phyloP scores from a whole-genome alignment of 352 stramenopile genomes.

The Phytophthora hybrid region DNA sequence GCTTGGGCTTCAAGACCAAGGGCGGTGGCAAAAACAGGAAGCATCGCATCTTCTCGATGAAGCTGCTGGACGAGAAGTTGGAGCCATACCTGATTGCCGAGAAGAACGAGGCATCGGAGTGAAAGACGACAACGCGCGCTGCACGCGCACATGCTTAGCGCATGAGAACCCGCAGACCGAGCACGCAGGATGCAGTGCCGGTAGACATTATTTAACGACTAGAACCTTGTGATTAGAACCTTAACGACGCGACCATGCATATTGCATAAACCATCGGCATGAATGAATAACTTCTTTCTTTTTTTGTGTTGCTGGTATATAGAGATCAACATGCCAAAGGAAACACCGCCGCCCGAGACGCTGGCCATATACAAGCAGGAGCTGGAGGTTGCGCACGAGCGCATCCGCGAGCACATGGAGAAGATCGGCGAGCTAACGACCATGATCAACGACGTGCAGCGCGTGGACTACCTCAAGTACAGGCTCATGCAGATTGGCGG shows the following conservation, averaged over 20 bases:
- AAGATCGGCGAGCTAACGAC: not conserved
- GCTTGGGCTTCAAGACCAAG: not conserved
- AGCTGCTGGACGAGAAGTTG: not conserved
- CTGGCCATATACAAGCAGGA: not conserved
- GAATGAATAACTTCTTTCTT: too few species aligned
- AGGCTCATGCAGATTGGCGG: constrained; percentile 5
- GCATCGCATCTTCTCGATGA: not conserved
- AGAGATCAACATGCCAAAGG: not conserved
- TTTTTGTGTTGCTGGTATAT: not conserved
- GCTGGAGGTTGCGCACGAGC: not conserved
- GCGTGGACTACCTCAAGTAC: constrained; percentile 7
- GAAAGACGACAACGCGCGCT: not conserved
- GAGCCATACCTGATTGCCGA: not conserved
- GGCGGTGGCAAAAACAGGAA: not conserved
- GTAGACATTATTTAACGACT: constrained; percentile 4
- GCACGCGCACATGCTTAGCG: not conserved
- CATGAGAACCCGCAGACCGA: not conserved
- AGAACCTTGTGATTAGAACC: too few species aligned
- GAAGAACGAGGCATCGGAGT: not conserved
- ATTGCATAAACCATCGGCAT: too few species aligned
- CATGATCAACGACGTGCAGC: constrained; percentile 15
- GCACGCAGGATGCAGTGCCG: not conserved
- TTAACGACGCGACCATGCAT: not conserved
- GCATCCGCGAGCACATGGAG: not conserved
- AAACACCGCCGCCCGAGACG: not conserved